Percentiles rank a stretch among this genome's conserved stretches.
These are phyloP conservation scores for Russula virescens DNA, from an alignment of 768 basidiomycete genomes.

Conservation along the genomic window DNA sequence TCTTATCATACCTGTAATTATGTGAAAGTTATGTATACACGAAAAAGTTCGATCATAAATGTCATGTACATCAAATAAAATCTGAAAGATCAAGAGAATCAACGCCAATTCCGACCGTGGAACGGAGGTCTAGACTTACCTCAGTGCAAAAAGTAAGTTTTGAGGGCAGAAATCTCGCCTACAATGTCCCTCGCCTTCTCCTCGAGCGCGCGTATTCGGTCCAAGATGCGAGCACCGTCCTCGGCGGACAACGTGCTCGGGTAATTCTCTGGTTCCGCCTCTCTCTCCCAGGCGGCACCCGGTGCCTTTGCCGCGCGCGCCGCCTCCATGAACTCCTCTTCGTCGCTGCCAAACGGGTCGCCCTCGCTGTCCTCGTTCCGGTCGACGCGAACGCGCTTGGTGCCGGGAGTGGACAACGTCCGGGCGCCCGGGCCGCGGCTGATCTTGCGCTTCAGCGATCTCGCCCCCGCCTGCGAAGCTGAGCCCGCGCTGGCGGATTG, in stretches of 20 bases:
- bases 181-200: constrained; percentile 22
- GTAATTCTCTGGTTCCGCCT: constrained; percentile 9
- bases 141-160: constrained; percentile 21
- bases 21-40: constrained; percentile 20
- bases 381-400: constrained; percentile 18
- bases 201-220: constrained; percentile 18
- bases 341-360: constrained; percentile 19
- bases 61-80: constrained; percentile 16
- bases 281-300: constrained; percentile 12
- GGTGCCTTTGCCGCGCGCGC: constrained; percentile 14
- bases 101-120: background rate
- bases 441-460: constrained; percentile 18
- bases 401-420: background rate
- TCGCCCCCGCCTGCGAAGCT: constrained; percentile 9
- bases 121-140: background rate
- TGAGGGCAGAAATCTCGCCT: constrained; percentile 21
- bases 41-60: constrained; percentile 20
- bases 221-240: constrained; percentile 15
- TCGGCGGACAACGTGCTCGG: constrained; percentile 11
- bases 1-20: constrained; percentile 19
- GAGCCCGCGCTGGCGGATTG: constrained; percentile 8
- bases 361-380: constrained; percentile 20
- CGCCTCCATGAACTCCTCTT: constrained; percentile 22
- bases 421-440: constrained; percentile 15
- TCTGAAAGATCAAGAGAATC: background rate